Evolutionary conservation across 495 filamentous ascomycete genomes (phyloP).

Genomic region (Penicillium flavigenum): DNA sequence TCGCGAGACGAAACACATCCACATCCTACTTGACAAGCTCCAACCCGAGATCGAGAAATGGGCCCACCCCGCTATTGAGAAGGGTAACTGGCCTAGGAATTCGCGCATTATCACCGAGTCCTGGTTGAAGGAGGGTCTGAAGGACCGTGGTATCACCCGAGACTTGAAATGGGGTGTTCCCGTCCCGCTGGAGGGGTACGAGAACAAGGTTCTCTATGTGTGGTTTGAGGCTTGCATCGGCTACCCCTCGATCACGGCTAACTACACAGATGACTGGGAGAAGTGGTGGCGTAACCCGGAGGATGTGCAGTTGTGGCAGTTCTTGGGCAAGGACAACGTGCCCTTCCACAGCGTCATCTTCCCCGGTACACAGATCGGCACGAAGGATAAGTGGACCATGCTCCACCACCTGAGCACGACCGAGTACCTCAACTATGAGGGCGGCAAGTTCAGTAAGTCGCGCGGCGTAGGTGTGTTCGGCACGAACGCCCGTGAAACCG

Average conservation of each 20-base stretch:
- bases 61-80: conserved; percentile 56
- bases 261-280: conserved; percentile 89
- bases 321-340: conserved; percentile 98
- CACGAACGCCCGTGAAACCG: conserved; percentile 82
- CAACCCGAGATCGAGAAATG: conserved; percentile 72
- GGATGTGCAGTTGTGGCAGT: conserved; percentile 89
- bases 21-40: conserved; percentile 76
- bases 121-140: conserved; percentile 81
- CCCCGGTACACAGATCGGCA: conserved; percentile 82
- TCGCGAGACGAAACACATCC: conserved; percentile 70
- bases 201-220: conserved; percentile 88
- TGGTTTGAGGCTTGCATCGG: conserved; percentile 99
- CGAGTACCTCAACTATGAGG: conserved; percentile 96
- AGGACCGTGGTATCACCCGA: conserved; percentile 84
- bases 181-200: conserved; percentile 62
- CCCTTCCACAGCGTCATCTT: conserved; percentile 92
- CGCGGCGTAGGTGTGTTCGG: conserved; percentile 88
- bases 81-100: conserved; percentile 77
- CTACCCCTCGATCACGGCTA: conserved; percentile 92
- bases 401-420: conserved; percentile 85
- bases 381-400: conserved; percentile 84
- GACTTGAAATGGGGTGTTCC: conserved; percentile 88
- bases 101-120: conserved; percentile 66
- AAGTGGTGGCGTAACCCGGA: conserved; percentile 93
- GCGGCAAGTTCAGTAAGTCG: conserved; percentile 94